Base-by-base conservation (phyloP, 805 yeast genomes). In the Hyphopichia homilentoma region DNA sequence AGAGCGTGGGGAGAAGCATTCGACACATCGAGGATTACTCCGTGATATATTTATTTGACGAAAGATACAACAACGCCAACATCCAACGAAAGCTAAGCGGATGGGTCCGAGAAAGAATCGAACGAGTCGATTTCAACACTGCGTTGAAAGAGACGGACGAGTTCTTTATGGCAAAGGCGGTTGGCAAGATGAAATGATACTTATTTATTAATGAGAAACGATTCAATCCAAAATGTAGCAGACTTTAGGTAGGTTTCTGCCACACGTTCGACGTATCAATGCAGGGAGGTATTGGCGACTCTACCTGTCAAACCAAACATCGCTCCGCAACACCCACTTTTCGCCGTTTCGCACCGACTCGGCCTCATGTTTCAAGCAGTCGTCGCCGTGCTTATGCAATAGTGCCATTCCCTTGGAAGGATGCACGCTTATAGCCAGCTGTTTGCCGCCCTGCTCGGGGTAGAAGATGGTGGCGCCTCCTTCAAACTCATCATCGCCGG, bases 1-100 rank as follows among this genome's bases (percentile, higher is more conserved):
- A 89, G 55, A 79, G 95, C 58, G 81, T 90, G 8, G 97, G 97
- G 0, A 70, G 97, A 42, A 85, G 96, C 5, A 89, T 89, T 24
- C 66, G 97, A 39, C 96, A 89, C 53, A 72, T 71, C 16, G 70
- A 73, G 25, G 97, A 90, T 56, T 88, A 84, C 50, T 81, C 97
- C 0, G 71, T 76, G 11, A 81, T 90, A 5, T 77, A 75, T 44
- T 61, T 89, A 24, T 45, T 88, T 11, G 97, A 90, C 52, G 56
- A 54, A 20, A 63, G 97, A 33, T 90, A 73, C 41, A 47, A 46
- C 2, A 50, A 52, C 3, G 44, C 47, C 1, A 54, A 63, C 18
- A 77, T 85, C 12, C 76, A 72, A 41, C 34, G 41, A 0, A 84
- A 84, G 48, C 54, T 88, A 21, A 81, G 93, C 21, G 71, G 71